Base-by-base conservation (phyloP, 352 stramenopile species). In the Albugo laibachii region DNA sequence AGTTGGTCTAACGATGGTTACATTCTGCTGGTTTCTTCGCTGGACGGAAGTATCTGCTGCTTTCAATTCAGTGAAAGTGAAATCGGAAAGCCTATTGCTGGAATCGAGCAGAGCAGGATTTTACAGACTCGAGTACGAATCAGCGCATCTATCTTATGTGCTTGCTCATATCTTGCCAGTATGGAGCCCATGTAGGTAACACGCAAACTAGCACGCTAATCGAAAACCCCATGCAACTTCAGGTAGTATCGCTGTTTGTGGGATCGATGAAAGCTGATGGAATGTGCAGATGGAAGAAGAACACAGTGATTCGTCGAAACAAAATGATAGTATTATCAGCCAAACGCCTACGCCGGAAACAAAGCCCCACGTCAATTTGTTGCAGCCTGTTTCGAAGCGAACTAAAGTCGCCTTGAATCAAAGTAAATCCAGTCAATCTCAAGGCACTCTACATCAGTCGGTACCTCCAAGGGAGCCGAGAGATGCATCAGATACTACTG, bases 31-130 rank as follows among this genome's bases (percentile, higher is more conserved):
- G 72, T 66, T 13, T 78, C 65, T 13, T 88, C 75, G 6, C 65
- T 92, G 16, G 79, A 92, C 46, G 79, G 79, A 4, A 63, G 69
- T n/a, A 65, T 92, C 27, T 92, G 79, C 49, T 85, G 73, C 50
- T 88, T 92, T 53, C 64, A 86, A 38, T 80, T 91, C 37, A 60
- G 61, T 36, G 47, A 45, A 0, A 59, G 68, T 5, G 78, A 91
- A 53, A 70, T 88, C 34, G 78, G 78, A 4, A 55, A 42, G 11
- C 72, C 78, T 2, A 78, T 91, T 16, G 79, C 78, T 0, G 70
- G 80, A 45, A 47, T 74, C 1, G 57, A 74, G 2, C 75, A 88
- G 50, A 91, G 75, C 58, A 85, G 85, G 27, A 48, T 91, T 11
- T 56, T 91, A 1, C 78, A 91, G 48, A 61, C 63, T 36, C 84